A percentile compares a stretch with the other conserved stretches of the same genome.
Evolutionary conservation across 2,329 filamentous ascomycete species (phyloP).

Genomic region (Aspergillus uvarum): DNA sequence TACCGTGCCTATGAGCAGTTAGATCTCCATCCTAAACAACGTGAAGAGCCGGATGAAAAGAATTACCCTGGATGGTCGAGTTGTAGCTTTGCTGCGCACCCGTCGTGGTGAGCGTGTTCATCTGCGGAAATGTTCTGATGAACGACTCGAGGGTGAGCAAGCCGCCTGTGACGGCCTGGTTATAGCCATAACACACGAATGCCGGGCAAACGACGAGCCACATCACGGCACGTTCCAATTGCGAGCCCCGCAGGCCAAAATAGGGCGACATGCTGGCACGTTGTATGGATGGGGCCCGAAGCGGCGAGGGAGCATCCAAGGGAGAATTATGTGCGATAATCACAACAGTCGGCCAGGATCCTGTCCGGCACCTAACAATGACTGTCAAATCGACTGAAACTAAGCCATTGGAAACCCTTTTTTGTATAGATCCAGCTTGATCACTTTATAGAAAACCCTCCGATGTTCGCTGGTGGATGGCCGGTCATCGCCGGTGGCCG

Average conservation of each 20-base stretch:
- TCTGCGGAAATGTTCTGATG: conserved; percentile 50
- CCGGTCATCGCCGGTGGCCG: conserved; percentile 16
- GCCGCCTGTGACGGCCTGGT: conserved; percentile 52
- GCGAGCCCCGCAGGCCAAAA: conserved; percentile 25
- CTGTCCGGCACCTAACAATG: neutral
- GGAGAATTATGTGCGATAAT: neutral
- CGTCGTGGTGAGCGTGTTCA: conserved; percentile 48
- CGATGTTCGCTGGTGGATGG: neutral
- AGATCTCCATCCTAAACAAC: neutral
- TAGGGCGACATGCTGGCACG: conserved; percentile 17
- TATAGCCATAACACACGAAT: conserved; percentile 52
- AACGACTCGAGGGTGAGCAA: conserved; percentile 65
- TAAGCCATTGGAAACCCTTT: neutral
- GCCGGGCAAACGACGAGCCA: conserved; percentile 29
- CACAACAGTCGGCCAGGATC: neutral
- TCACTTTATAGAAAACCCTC: conserved; percentile 9
- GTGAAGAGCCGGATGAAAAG: neutral
- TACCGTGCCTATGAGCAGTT: conserved; percentile 30
- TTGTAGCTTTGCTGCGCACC: conserved; percentile 39
- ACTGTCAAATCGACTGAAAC: neutral
- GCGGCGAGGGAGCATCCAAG: neutral
- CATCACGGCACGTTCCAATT: conserved; percentile 24
- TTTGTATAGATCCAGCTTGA: neutral
- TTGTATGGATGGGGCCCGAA: neutral
- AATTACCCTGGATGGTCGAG: conserved; percentile 45